phyloP scores from a whole-genome alignment of 805 yeast species.

The Ogataea sp. region DNA sequence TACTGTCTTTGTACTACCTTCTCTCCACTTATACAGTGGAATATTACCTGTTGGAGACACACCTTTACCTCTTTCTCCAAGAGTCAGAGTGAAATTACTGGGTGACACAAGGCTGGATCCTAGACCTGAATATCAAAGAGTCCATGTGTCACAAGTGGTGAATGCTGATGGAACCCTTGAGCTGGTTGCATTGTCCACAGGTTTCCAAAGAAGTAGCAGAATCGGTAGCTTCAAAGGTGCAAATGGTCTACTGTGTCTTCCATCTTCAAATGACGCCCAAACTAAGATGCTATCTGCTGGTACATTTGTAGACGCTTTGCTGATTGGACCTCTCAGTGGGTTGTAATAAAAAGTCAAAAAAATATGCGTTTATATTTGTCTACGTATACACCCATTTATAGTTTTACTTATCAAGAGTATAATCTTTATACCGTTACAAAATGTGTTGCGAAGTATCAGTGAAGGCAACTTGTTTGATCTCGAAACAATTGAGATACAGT shows the following conservation, averaged over 20 bases:
- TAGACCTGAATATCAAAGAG: slow-evolving; percentile 47
- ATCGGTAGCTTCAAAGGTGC: slow-evolving; percentile 40
- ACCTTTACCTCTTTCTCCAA: slow-evolving; percentile 20
- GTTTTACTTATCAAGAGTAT: too few species aligned
- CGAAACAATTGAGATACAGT: too few species aligned
- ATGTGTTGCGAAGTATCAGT: too few species aligned
- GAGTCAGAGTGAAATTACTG: slow-evolving; percentile 26
- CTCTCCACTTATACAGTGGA: slow-evolving; percentile 32
- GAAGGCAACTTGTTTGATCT: too few species aligned
- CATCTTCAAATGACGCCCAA: slow-evolving; percentile 21
- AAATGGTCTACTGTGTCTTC: slow-evolving; percentile 36
- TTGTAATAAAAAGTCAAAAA: too few species aligned
- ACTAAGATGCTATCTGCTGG: slow-evolving; percentile 12
- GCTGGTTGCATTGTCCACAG: slow-evolving; percentile 34
- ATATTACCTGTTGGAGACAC: slow-evolving; percentile 3
- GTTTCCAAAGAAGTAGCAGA: slow-evolving; percentile 43
- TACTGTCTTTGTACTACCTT: slow-evolving; percentile 39
- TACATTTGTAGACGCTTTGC: slow-evolving; percentile 15
- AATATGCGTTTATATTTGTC: too few species aligned
- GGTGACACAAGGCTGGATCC: slow-evolving; percentile 32
- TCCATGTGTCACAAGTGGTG: slow-evolving; percentile 20
- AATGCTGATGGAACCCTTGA: slow-evolving; percentile 9
- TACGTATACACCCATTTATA: too few species aligned
- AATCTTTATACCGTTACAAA: too few species aligned
- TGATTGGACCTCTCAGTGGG: slow-evolving; percentile 14